A percentile compares a stretch with the other conserved stretches of the same genome.
Evolutionary conservation across 2,329 filamentous ascomycete genomes (phyloP).

Genomic region (Neophaeococcomyces aloes): DNA sequence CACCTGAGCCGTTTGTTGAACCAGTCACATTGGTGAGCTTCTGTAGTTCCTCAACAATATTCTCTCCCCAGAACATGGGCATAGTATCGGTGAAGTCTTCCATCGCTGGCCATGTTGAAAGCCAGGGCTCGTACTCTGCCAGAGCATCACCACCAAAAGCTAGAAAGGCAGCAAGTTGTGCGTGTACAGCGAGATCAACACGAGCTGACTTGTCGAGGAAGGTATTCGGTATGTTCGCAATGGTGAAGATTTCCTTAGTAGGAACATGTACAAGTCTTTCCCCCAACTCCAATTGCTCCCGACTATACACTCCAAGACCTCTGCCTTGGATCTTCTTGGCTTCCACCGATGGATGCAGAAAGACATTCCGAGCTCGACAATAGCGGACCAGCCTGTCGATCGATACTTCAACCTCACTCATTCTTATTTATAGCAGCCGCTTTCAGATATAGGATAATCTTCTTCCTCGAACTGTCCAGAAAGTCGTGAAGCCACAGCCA

Average conservation of each 20-base stretch:
- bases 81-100: constrained; percentile 12
- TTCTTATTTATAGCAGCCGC: too few relatives aligned
- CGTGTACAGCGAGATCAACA: constrained; percentile 13
- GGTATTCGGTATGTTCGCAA: constrained; percentile 9
- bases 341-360: constrained; percentile 1
- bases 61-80: constrained; percentile 11
- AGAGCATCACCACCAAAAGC: constrained; percentile 11
- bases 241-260: constrained; percentile 10
- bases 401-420: too few relatives aligned
- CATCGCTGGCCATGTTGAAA: constrained; percentile 15
- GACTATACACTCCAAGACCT: constrained; percentile 14
- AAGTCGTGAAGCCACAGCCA: too few relatives aligned
- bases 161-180: constrained; percentile 14
- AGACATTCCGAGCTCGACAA: too few relatives aligned
- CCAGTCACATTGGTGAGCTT: too few relatives aligned
- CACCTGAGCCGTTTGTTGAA: too few relatives aligned
- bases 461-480: too few relatives aligned
- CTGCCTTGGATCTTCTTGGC: constrained; percentile 10
- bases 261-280: constrained; percentile 14
- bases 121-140: constrained; percentile 10
- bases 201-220: constrained; percentile 8
- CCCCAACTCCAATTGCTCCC: constrained; percentile 1
- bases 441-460: too few relatives aligned
- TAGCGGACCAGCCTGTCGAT: too few relatives aligned
- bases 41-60: background rate